Percentiles rank a stretch among this genome's conserved stretches.
Conservation (phyloP, 345 rosid genomes). For the Eucalyptus victrix region DNA sequence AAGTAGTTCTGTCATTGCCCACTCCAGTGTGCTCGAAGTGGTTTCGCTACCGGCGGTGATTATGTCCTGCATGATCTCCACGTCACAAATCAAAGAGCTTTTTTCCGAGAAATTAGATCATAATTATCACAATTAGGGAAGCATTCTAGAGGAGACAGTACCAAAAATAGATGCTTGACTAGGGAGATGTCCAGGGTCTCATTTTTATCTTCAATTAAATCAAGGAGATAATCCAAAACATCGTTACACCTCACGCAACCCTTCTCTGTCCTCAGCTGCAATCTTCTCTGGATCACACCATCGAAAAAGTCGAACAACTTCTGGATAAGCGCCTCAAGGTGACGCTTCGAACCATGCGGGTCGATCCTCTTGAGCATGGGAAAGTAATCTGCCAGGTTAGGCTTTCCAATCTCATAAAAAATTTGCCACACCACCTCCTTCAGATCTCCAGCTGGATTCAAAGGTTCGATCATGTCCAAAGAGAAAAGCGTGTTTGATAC, state of each 20-base stretch:
- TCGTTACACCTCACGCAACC: neutral
- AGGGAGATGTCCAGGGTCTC: neutral
- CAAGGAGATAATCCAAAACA: constrained; percentile 20
- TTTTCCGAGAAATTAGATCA: neutral
- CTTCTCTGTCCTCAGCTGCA: neutral
- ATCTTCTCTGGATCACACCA: neutral
- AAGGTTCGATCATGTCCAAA: neutral
- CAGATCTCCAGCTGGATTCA: neutral
- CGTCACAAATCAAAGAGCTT: neutral
- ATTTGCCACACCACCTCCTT: neutral
- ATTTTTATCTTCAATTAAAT: neutral
- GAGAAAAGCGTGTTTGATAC: neutral
- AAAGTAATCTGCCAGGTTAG: constrained; percentile 18
- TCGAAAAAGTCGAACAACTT: constrained; percentile 1
- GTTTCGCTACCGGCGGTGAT: neutral
- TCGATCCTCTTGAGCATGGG: constrained; percentile 11
- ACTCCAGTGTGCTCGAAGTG: neutral
- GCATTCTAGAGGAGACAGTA: neutral
- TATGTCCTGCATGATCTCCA: neutral
- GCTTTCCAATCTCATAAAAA: constrained; percentile 10
- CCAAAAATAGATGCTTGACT: neutral
- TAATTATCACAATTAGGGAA: neutral
- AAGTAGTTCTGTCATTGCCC: neutral
- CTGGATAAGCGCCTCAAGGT: neutral
- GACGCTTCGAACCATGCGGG: constrained; percentile 4